phyloP scores from a whole-genome alignment of 441 rosid genomes.

The Populus hybrid region DNA sequence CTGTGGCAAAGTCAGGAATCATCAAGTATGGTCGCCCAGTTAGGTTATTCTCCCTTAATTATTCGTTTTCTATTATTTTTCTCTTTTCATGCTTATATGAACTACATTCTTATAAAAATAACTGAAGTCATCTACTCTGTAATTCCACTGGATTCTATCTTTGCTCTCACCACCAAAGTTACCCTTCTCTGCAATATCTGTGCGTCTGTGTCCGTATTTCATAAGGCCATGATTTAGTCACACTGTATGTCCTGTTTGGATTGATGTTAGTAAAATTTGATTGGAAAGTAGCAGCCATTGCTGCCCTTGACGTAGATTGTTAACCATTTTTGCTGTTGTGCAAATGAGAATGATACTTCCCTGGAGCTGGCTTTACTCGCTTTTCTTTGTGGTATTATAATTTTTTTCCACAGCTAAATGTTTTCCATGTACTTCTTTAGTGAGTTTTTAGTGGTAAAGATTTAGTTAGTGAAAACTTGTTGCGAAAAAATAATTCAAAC shows the following conservation, averaged over 20 bases:
- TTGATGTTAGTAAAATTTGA: not conserved
- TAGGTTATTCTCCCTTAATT: constrained; percentile 52
- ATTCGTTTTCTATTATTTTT: not conserved
- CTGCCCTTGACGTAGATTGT: not conserved
- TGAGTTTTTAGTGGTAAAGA: not conserved
- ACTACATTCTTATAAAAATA: not conserved
- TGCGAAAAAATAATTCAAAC: not conserved
- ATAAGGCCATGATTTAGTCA: not conserved
- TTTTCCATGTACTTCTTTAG: not conserved
- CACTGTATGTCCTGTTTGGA: not conserved
- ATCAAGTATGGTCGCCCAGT: constrained; percentile 73
- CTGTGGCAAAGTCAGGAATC: constrained; percentile 84
- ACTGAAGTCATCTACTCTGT: not conserved
- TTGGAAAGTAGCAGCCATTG: not conserved
- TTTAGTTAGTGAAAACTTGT: not conserved
- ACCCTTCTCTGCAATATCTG: not conserved
- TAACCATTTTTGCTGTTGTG: not conserved
- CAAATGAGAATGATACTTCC: not conserved
- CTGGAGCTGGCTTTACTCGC: not conserved
- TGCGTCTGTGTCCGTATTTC: not conserved
- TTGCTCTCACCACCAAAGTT: not conserved
- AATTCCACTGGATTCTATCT: not conserved
- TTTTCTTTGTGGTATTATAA: not conserved
- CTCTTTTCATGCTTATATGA: not conserved
- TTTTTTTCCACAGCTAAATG: not conserved